These are phyloP conservation scores for Cytospora leucostoma DNA, from an alignment of 2,329 filamentous ascomycete genomes.

Conservation along the genomic window DNA sequence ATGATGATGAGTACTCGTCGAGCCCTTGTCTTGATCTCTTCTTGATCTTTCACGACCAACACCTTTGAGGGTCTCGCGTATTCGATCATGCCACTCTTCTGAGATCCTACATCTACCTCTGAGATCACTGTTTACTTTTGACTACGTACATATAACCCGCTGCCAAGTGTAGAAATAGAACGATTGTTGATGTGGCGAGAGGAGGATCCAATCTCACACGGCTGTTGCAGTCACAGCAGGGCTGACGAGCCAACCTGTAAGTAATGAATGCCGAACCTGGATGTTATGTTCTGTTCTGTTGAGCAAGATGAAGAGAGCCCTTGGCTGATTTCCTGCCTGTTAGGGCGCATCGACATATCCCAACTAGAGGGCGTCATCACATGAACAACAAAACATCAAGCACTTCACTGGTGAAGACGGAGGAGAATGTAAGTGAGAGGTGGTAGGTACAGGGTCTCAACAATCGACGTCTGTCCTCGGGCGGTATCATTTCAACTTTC, in stretches of 20 bases:
- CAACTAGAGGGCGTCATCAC: neutral
- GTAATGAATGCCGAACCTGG: too few relatives aligned
- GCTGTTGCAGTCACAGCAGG: too few relatives aligned
- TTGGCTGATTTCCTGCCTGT: neutral
- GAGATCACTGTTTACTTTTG: too few relatives aligned
- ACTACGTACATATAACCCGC: too few relatives aligned
- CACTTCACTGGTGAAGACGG: neutral
- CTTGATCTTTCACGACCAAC: neutral
- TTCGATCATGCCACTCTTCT: neutral
- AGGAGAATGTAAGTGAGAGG: neutral
- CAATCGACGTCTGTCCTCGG: constrained; percentile 4
- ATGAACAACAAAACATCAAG: neutral
- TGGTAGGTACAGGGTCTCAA: constrained; percentile 13
- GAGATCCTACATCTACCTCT: too few relatives aligned
- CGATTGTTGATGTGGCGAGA: too few relatives aligned
- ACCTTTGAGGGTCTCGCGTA: neutral
- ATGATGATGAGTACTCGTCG: neutral
- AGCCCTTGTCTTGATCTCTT: neutral
- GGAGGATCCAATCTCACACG: too few relatives aligned
- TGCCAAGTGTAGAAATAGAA: too few relatives aligned
- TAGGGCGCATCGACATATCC: neutral
- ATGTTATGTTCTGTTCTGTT: too few relatives aligned
- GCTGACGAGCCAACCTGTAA: too few relatives aligned
- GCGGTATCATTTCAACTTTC: neutral
- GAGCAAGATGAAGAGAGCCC: neutral